Evolutionary conservation across 306 rosid species (phyloP).

Genomic region (Coriaria nepalensis): DNA sequence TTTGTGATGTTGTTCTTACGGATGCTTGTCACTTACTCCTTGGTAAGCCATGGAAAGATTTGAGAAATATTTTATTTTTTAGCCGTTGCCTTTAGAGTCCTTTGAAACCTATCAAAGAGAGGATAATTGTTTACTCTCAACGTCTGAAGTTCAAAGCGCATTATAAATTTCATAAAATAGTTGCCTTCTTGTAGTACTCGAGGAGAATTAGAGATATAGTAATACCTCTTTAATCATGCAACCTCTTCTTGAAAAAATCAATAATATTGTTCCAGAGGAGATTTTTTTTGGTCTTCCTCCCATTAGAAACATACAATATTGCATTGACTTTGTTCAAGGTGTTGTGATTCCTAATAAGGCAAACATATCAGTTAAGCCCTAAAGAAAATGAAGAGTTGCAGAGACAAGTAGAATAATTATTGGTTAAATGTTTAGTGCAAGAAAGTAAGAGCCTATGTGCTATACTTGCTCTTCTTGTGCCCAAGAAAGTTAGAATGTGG

Average conservation of each 20-base stretch:
- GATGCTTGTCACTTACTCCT: neutral
- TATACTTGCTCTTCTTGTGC: neutral
- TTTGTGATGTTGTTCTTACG: neutral
- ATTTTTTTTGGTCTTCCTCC: neutral
- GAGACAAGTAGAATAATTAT: neutral
- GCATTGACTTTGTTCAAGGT: neutral
- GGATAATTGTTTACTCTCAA: neutral
- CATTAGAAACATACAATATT: neutral
- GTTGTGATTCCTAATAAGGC: neutral
- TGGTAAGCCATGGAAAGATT: neutral
- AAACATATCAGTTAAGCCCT: neutral
- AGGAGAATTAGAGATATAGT: neutral
- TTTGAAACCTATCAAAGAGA: neutral
- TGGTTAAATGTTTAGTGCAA: neutral
- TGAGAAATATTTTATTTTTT: neutral
- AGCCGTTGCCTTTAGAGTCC: neutral
- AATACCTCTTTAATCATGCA: neutral
- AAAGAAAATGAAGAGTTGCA: neutral
- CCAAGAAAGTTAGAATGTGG: neutral
- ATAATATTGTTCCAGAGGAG: neutral
- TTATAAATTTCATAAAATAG: neutral
- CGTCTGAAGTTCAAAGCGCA: neutral
- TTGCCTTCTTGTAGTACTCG: neutral
- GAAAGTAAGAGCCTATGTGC: conserved; percentile 6
- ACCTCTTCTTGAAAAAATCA: neutral